phyloP scores from a whole-genome alignment of 495 filamentous ascomycete species.

The Neurospora sp. region DNA sequence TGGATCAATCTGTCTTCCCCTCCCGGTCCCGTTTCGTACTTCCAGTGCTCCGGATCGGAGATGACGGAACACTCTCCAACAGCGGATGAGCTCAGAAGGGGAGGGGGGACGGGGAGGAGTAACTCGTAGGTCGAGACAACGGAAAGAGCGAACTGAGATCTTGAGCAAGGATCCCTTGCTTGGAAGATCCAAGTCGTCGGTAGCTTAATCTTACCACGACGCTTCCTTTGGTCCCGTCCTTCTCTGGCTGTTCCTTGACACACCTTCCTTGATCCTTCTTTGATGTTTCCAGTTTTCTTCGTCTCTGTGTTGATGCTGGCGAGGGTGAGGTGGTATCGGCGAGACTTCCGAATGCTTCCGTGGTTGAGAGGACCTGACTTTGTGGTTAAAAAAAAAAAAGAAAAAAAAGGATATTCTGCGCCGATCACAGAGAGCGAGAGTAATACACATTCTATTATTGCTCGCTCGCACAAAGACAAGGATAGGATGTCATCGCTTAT shows the following conservation, averaged over 20 bases:
- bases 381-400: background rate
- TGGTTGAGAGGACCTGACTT: too few species aligned
- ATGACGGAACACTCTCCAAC: background rate
- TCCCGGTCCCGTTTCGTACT: too few species aligned
- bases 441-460: background rate
- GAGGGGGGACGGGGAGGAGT: too few species aligned
- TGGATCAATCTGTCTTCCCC: too few species aligned
- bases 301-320: too few species aligned
- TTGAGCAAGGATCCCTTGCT: background rate
- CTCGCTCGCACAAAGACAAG: background rate
- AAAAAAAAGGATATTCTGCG: background rate
- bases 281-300: too few species aligned
- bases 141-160: background rate
- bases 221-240: too few species aligned
- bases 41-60: background rate
- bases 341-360: too few species aligned
- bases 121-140: background rate
- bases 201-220: too few species aligned
- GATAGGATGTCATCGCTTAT: background rate
- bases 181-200: too few species aligned
- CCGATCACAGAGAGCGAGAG: background rate
- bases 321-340: background rate
- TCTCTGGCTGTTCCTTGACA: too few species aligned
- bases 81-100: background rate
- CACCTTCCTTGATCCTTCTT: too few species aligned